These are phyloP conservation scores for Persicaria maculosa DNA, from an alignment of 148 eudicot genomes.

Conservation along the genomic window DNA sequence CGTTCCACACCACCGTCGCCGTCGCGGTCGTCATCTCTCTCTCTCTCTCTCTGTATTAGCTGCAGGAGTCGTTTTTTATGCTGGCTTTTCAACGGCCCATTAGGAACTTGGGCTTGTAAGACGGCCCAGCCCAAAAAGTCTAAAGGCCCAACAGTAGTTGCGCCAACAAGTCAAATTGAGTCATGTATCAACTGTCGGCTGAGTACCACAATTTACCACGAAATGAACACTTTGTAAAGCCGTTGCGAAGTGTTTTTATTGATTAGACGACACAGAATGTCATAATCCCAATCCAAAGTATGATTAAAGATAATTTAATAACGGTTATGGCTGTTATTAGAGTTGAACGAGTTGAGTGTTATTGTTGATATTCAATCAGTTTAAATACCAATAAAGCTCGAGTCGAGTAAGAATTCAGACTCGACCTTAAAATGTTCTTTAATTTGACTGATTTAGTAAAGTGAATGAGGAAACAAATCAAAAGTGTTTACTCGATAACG, in stretches of 20 bases:
- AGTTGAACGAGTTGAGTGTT: too few relatives aligned
- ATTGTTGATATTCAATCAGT: too few relatives aligned
- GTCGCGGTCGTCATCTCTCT: constrained; percentile 22
- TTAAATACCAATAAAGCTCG: too few relatives aligned
- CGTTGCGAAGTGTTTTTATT: neutral
- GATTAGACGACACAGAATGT: too few relatives aligned
- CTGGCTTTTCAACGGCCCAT: neutral
- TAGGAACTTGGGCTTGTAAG: neutral
- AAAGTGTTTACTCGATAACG: too few relatives aligned
- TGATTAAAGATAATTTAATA: too few relatives aligned
- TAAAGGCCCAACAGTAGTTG: neutral
- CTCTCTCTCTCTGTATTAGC: neutral
- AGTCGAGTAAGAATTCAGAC: too few relatives aligned
- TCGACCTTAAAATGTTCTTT: too few relatives aligned
- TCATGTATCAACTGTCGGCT: neutral
- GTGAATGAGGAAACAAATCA: too few relatives aligned
- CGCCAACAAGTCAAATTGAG: neutral
- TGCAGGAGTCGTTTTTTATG: neutral
- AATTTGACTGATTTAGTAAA: too few relatives aligned
- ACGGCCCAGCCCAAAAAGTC: neutral
- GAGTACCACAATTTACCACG: neutral
- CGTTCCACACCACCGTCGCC: constrained; percentile 50
- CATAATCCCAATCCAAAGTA: too few relatives aligned
- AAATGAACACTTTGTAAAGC: neutral
- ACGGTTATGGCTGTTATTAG: too few relatives aligned